Conservation (phyloP, 2,329 filamentous ascomycete genomes). For the Hortaea werneckii region DNA sequence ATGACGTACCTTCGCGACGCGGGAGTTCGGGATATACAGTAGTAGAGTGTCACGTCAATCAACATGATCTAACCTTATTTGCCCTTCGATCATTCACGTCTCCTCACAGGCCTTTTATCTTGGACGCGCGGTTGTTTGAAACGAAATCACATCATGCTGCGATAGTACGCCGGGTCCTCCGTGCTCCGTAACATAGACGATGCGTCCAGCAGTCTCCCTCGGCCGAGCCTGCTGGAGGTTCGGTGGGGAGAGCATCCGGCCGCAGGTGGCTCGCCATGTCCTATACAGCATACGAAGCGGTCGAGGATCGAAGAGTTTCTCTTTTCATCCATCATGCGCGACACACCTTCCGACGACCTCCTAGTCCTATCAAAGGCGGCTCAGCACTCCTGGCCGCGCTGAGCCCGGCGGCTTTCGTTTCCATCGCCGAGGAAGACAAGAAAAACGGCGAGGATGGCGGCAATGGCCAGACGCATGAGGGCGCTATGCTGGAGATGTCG, state of each 20-base stretch:
- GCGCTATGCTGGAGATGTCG: constrained; percentile 77
- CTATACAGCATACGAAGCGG: constrained; percentile 21
- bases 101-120: too few species aligned
- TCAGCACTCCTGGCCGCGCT: constrained; percentile 32
- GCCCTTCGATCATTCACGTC: too few species aligned
- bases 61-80: too few species aligned
- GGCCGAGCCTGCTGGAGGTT: constrained; percentile 17
- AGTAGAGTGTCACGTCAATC: too few species aligned
- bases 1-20: too few species aligned
- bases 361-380: constrained; percentile 25
- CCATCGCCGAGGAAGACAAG: constrained; percentile 41
- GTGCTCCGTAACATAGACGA: constrained; percentile 1
- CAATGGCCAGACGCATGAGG: constrained; percentile 59
- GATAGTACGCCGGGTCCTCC: too few species aligned
- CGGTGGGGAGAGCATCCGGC: constrained; percentile 15
- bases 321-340: constrained; percentile 14
- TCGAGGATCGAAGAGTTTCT: constrained; percentile 13
- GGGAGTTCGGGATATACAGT: too few species aligned
- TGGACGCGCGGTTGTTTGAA: too few species aligned
- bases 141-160: too few species aligned
- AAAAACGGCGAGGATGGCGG: constrained; percentile 29
- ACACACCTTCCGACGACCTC: constrained; percentile 21
- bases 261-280: constrained; percentile 21
- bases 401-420: constrained; percentile 49
- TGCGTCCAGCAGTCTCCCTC: constrained; percentile 18